Conservation (phyloP, 352 stramenopile genomes). For the Phytophthora tentaculata region DNA sequence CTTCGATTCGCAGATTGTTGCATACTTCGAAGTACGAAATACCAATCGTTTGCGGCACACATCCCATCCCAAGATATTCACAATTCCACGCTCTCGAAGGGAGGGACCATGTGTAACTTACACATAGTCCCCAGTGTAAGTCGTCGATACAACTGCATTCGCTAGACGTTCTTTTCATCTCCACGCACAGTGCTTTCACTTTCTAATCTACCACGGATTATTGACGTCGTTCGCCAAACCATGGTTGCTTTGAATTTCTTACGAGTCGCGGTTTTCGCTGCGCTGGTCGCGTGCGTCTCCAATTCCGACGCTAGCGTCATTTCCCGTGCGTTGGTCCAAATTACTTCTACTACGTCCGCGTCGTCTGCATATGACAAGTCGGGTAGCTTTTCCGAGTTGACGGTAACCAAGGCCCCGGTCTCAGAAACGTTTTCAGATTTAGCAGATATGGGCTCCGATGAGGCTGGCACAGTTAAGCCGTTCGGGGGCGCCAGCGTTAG, state of each 20-base stretch:
- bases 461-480: conserved; percentile 27
- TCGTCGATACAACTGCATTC: conserved; percentile 14
- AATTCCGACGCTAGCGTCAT: conserved; percentile 15
- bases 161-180: conserved; percentile 3
- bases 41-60: conserved; percentile 11
- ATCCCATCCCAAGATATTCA: conserved; percentile 30
- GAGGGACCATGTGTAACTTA: conserved; percentile 30
- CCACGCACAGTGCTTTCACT: conserved; percentile 20
- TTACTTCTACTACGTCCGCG: neutral
- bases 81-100: conserved; percentile 16
- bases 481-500: conserved; percentile 9
- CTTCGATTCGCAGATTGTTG: too few species aligned
- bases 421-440: conserved; percentile 27
- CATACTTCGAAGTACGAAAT: conserved; percentile 17
- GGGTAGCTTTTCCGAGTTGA: neutral
- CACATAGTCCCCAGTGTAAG: too few species aligned
- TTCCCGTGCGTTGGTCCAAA: conserved; percentile 17
- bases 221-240: conserved; percentile 2
- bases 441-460: conserved; percentile 16
- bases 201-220: conserved; percentile 16
- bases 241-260: conserved; percentile 31
- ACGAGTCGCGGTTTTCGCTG: conserved; percentile 16
- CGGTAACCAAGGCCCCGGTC: conserved; percentile 14
- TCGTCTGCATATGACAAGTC: conserved; percentile 9
- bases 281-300: conserved; percentile 24